These are phyloP conservation scores for Rickenella mellea DNA, from an alignment of 768 basidiomycete genomes.

Conservation along the genomic window DNA sequence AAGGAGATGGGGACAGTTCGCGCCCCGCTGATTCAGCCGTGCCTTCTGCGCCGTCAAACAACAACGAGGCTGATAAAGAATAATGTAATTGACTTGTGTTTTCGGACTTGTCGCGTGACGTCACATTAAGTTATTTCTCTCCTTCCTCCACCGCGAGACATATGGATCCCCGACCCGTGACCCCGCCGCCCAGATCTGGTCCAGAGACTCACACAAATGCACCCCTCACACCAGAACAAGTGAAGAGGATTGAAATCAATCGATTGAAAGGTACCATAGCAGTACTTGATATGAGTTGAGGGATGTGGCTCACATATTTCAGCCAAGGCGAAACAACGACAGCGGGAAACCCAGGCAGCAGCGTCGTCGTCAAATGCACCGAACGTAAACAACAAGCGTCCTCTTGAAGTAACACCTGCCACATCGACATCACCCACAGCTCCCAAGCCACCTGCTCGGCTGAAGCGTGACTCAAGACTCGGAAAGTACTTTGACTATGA, in stretches of 20 bases:
- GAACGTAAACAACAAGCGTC: conserved; percentile 73
- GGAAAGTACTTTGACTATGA: conserved; percentile 98
- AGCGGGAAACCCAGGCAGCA: conserved; percentile 47
- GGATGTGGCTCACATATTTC: neutral
- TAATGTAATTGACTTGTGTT: too few species aligned
- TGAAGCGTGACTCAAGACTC: conserved; percentile 68
- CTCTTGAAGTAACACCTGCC: conserved; percentile 48
- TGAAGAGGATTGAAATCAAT: conserved; percentile 68
- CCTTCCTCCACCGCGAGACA: too few species aligned
- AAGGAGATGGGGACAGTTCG: too few species aligned
- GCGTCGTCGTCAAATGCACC: conserved; percentile 33
- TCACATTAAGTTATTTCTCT: too few species aligned
- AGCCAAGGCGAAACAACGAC: conserved; percentile 73
- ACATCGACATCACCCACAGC: conserved; percentile 52
- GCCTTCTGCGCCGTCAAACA: too few species aligned
- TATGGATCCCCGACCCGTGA: neutral
- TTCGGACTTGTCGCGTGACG: too few species aligned
- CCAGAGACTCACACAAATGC: conserved; percentile 9
- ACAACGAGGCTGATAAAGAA: too few species aligned
- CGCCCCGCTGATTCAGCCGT: too few species aligned
- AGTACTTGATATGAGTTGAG: too few species aligned
- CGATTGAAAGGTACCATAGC: conserved; percentile 53
- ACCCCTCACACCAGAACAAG: conserved; percentile 56
- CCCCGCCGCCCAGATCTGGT: conserved; percentile 6
- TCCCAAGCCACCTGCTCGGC: conserved; percentile 30